A percentile compares a stretch with the other conserved stretches of the same genome.
Conservation (phyloP, 306 rosid genomes). For the Quercus aquifolioides region DNA sequence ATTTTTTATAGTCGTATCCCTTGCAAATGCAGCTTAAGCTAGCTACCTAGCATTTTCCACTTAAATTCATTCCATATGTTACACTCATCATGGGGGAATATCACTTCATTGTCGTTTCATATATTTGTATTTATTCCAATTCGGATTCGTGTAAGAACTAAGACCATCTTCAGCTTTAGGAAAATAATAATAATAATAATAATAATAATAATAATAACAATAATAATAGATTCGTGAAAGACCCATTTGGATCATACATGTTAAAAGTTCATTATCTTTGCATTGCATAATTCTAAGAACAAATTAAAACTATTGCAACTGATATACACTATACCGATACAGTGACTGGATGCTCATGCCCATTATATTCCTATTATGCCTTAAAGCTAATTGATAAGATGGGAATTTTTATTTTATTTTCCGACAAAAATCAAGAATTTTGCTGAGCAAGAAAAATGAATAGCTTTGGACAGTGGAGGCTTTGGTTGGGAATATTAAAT, state of each 20-base stretch:
- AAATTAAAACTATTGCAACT: not conserved
- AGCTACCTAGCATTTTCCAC: not conserved
- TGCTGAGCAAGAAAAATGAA: not conserved
- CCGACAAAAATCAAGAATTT: not conserved
- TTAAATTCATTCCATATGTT: not conserved
- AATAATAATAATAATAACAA: too few species aligned
- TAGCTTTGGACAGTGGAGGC: not conserved
- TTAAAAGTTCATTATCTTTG: not conserved
- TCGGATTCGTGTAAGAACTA: not conserved
- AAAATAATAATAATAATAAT: too few species aligned
- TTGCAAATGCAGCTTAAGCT: not conserved
- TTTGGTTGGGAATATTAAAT: too few species aligned
- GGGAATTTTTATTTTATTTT: not conserved
- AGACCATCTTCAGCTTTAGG: too few species aligned
- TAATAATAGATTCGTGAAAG: not conserved
- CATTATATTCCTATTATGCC: not conserved
- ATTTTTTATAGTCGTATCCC: not conserved
- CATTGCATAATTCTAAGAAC: not conserved
- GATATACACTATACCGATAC: not conserved
- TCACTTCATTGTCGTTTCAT: not conserved
- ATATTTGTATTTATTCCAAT: not conserved
- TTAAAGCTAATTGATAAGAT: not conserved
- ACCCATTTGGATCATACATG: not conserved
- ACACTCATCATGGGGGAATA: not conserved
- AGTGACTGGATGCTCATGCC: not conserved